Evolutionary conservation across 1,284 basidiomycete genomes (phyloP).

Genomic region (Rhodotorula sp.): DNA sequence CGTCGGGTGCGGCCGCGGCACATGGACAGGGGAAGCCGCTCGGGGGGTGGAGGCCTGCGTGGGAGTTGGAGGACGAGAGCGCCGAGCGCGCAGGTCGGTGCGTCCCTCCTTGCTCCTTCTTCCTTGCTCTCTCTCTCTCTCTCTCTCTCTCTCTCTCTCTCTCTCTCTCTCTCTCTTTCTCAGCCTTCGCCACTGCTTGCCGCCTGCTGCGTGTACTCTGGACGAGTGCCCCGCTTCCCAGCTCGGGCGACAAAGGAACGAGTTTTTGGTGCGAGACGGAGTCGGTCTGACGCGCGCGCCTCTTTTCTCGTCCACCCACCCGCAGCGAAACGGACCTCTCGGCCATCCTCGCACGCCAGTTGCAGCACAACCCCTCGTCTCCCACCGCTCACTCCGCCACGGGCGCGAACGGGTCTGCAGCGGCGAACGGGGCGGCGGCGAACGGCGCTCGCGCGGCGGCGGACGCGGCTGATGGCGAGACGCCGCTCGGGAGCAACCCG

Average conservation of each 20-base stretch:
- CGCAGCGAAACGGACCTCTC: constrained; percentile 5
- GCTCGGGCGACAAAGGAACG: too few species aligned
- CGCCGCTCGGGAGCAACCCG: background rate
- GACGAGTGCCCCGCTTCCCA: too few species aligned
- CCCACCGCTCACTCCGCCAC: background rate
- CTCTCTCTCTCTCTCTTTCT: background rate
- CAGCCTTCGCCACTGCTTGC: too few species aligned
- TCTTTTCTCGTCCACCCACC: background rate
- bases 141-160: background rate
- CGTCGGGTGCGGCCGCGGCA: background rate
- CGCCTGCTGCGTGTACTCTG: too few species aligned
- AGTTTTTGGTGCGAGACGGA: background rate
- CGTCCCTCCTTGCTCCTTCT: constrained; percentile 11
- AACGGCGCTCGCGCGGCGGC: background rate
- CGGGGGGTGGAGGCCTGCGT: constrained; percentile 65
- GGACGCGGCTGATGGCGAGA: background rate
- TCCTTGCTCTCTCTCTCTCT: background rate
- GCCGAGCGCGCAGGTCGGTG: constrained; percentile 66
- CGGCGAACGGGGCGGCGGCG: too few species aligned
- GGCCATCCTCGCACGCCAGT: background rate
- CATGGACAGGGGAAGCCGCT: background rate
- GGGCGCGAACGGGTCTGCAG: background rate
- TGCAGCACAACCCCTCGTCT: background rate
- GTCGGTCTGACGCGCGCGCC: background rate
- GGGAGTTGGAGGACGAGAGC: constrained; percentile 71